Conservation (phyloP, 306 rosid genomes). For the Fragaria iinumae region DNA sequence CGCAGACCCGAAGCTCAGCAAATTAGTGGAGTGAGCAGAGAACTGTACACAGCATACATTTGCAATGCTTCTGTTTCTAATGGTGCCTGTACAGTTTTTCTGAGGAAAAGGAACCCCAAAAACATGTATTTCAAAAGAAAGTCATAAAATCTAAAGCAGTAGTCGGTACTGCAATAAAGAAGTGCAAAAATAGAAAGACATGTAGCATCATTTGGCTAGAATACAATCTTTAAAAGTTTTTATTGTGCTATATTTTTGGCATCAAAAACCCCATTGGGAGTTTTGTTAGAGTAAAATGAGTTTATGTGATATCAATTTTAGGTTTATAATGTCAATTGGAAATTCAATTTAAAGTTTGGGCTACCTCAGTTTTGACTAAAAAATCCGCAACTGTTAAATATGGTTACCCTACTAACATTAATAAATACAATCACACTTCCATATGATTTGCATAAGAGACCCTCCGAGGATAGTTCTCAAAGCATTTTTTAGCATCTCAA, state of each 20-base stretch:
- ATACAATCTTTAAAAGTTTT: neutral
- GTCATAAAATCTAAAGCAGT: slow-evolving; percentile 17
- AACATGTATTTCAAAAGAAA: slow-evolving; percentile 27
- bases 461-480: neutral
- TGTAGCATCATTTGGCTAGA: slow-evolving; percentile 15
- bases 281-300: neutral
- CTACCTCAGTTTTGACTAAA: neutral
- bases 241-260: slow-evolving; percentile 6
- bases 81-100: slow-evolving; percentile 73
- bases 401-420: neutral
- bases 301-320: neutral
- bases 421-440: neutral
- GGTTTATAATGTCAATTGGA: neutral
- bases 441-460: neutral
- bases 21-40: slow-evolving; percentile 80
- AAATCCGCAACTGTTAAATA: neutral
- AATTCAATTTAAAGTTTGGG: neutral
- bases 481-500: neutral
- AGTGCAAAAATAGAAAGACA: neutral
- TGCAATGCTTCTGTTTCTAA: slow-evolving; percentile 67
- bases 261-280: neutral
- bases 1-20: slow-evolving; percentile 79
- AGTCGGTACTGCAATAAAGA: neutral
- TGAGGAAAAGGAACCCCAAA: slow-evolving; percentile 32
- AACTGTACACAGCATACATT: slow-evolving; percentile 96